Evolutionary conservation across 495 filamentous ascomycete species (phyloP), one percentile per base, ranked within the genome.

Genomic region (Lepraria neglecta): DNA sequence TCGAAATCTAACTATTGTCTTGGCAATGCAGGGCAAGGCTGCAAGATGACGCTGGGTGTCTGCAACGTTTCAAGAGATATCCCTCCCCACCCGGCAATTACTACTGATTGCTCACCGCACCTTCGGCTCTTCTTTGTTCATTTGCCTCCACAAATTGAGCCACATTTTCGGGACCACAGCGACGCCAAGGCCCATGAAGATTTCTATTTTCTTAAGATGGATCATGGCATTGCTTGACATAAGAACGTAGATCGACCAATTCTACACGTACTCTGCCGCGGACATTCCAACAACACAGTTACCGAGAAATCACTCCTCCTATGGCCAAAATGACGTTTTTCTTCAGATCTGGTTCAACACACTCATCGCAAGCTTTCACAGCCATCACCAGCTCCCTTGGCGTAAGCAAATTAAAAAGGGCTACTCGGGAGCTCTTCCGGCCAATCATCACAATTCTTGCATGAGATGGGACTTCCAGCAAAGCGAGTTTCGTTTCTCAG

Each of bases 21-120:
- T 46, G 44, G 44, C 44, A 46, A 46, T 46, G 15, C 44, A 19
- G 17, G 35, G 44, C 44, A 46, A 46, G 44, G 44, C 44, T 46
- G 44, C 44, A 46, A 21, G 19, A 21, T 46, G 44, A 46, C 44
- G 44, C 44, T 46, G 44, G 3, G 44, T 7, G 6, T 9, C 44
- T 21, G 44, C 15, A 19, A 46, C 0, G 44, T 46, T 46, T 46
- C 3, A 46, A 7, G 12, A 10, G 44, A 7, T 14, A 17, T 46
- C 44, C 9, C 44, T 21, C 19, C 9, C 12, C 44, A 46, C 15
- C 6, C 19, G 44, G 6, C 11, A 17, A 15, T 38, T 12, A 38
- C 35, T 12, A 12, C 44, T 17, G 10, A 46, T 17, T 9, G 44
- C 44, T 46, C 44, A 46, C 44, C 44, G 44, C 44, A 46, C 15